Percentiles rank a stretch among this genome's conserved stretches.
Evolutionary conservation across 2,329 filamentous ascomycete species (phyloP).

Genomic region (Chalara sp.): DNA sequence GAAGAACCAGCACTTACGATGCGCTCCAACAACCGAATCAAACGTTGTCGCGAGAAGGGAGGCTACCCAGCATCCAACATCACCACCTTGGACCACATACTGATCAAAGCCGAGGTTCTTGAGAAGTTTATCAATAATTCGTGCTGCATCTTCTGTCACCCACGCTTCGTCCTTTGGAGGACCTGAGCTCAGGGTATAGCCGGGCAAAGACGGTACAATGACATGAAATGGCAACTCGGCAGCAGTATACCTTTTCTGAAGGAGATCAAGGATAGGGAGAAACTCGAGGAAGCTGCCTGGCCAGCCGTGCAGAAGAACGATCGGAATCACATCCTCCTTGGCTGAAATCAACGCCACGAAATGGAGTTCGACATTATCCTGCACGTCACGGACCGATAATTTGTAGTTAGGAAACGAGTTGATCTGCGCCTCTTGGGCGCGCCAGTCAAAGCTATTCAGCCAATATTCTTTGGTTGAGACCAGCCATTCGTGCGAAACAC

Average conservation of each 20-base stretch:
- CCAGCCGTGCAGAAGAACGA: constrained; percentile 16
- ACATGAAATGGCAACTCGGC: constrained; percentile 13
- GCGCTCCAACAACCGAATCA: too few relatives aligned
- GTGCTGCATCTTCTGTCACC: constrained; percentile 20
- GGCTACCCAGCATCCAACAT: constrained; percentile 13
- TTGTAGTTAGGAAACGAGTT: not conserved
- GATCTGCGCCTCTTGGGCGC: not conserved
- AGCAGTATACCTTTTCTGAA: constrained; percentile 19
- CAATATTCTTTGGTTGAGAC: too few relatives aligned
- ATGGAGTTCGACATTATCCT: constrained; percentile 4
- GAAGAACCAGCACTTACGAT: too few relatives aligned
- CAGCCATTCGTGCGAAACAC: too few relatives aligned
- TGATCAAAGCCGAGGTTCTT: constrained; percentile 23
- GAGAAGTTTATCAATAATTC: constrained; percentile 10
- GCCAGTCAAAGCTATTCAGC: too few relatives aligned
- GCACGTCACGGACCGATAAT: not conserved
- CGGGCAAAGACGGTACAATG: constrained; percentile 17
- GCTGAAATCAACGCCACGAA: constrained; percentile 15
- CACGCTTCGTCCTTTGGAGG: constrained; percentile 24
- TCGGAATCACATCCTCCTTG: constrained; percentile 10
- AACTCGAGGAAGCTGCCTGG: constrained; percentile 18
- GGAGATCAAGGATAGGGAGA: constrained; percentile 15
- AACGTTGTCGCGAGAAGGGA: too few relatives aligned
- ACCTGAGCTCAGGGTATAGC: constrained; percentile 12
- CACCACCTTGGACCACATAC: constrained; percentile 16